Percentiles rank a stretch among this genome's conserved stretches.
These are phyloP conservation scores for Sporobolomyces pararoseus DNA, from an alignment of 768 basidiomycete species.

Conservation along the genomic window DNA sequence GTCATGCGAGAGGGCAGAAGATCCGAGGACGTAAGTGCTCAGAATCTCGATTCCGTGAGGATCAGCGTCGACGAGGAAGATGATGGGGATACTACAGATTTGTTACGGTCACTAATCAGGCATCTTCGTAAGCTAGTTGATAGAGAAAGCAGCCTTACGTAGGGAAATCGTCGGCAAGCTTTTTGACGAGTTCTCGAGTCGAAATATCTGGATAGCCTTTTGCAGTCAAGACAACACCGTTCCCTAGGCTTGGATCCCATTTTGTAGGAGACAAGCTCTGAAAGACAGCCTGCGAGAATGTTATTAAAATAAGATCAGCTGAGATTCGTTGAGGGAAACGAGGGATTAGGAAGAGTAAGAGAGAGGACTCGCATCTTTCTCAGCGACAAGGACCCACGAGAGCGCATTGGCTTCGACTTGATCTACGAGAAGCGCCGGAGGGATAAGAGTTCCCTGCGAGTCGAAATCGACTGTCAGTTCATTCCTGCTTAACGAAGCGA, in stretches of 20 bases:
- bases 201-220: slow-evolving; percentile 96
- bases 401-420: slow-evolving; percentile 59
- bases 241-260: slow-evolving; percentile 49
- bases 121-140: not conserved
- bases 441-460: slow-evolving; percentile 68
- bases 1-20: slow-evolving; percentile 67
- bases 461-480: not conserved
- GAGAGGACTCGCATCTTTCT: slow-evolving; percentile 71
- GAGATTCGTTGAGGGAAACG: not conserved
- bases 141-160: not conserved
- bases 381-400: slow-evolving; percentile 78
- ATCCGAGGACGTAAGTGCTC: slow-evolving; percentile 80
- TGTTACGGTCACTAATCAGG: not conserved
- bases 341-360: too few relatives aligned
- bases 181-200: slow-evolving; percentile 76
- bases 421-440: slow-evolving; percentile 67
- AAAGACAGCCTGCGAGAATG: slow-evolving; percentile 74
- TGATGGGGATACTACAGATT: slow-evolving; percentile 64
- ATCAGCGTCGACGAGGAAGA: slow-evolving; percentile 82
- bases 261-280: slow-evolving; percentile 56
- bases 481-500: slow-evolving; percentile 6
- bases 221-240: slow-evolving; percentile 53
- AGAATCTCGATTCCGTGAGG: slow-evolving; percentile 89
- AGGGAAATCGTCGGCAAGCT: slow-evolving; percentile 65
- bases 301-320: not conserved